These are phyloP conservation scores for Euclidium syriacum DNA, from an alignment of 345 rosid genomes.

Conservation along the genomic window DNA sequence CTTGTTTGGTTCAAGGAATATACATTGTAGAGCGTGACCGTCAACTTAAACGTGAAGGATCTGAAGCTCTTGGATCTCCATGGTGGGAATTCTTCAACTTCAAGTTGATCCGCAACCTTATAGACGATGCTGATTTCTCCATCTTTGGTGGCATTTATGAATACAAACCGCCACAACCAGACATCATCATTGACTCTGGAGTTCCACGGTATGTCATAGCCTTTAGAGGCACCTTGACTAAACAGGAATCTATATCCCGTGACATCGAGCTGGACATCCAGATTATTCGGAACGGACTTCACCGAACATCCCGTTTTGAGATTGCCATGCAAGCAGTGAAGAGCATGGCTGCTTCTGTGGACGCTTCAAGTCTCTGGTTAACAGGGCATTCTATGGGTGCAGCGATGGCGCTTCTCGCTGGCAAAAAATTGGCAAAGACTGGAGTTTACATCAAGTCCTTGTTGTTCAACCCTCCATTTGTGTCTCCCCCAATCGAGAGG, in stretches of 20 bases:
- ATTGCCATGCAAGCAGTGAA: constrained; percentile 63
- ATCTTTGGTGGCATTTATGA: constrained; percentile 77
- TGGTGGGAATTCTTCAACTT: constrained; percentile 84
- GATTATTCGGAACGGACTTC: constrained; percentile 55
- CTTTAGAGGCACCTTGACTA: constrained; percentile 75
- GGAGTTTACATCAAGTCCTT: constrained; percentile 46
- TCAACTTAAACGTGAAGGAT: constrained; percentile 47
- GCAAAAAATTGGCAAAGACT: constrained; percentile 66
- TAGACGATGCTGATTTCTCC: constrained; percentile 67
- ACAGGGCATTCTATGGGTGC: constrained; percentile 92
- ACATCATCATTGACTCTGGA: constrained; percentile 13
- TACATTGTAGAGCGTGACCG: constrained; percentile 57
- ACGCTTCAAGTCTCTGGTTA: constrained; percentile 64
- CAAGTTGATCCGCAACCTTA: constrained; percentile 45
- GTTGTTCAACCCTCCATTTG: constrained; percentile 78
- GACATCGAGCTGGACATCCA: constrained; percentile 61
- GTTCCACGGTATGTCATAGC: constrained; percentile 59
- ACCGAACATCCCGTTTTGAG: constrained; percentile 57
- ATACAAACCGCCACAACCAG: constrained; percentile 33
- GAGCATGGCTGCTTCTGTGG: constrained; percentile 52
- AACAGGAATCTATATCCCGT: constrained; percentile 52
- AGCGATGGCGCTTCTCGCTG: constrained; percentile 70
- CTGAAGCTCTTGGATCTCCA: constrained; percentile 43
- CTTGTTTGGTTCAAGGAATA: constrained; percentile 67
- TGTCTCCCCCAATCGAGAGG: constrained; percentile 72